Evolutionary conservation across 2,329 filamentous ascomycete genomes (phyloP), one percentile per base, ranked within the genome.

Genomic region (Lachnellula occidentalis): DNA sequence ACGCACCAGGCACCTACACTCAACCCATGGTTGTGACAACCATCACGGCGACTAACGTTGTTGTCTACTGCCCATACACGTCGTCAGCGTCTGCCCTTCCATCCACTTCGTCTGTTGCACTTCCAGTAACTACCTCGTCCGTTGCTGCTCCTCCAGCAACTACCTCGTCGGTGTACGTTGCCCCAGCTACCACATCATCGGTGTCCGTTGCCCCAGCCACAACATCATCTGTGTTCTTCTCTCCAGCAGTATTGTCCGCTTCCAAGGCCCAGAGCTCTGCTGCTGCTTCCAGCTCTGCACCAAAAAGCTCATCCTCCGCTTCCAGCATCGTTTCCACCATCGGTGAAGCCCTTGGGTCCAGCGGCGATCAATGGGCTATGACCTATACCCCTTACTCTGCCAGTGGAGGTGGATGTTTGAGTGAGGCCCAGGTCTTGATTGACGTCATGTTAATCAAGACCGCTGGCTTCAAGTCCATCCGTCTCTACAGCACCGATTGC

Each of bases 401-500:
- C 62, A 66, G 76, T 58, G 62, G 68, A 51, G 80, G 81, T 58
- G 66, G 73, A 48, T 92, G 89, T 85, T 90, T 88, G 82, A 67
- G 69, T 57, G 72, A 78, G 58, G 59, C 60, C n/a, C 70, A 79
- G 47, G 82, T 92, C 56, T 69, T 76, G 58, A 52, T 65, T 22
- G 87, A 92, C 61, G 78, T 92, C 62, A 70, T 72, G 39, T 63
- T 71, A 56, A 87, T 92, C 68, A 80, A 83, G 67, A 48, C 64
- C 51, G 80, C 81, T 61, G 88, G 87, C 57, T 90, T 92, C 81
- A 73, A 73, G 60, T 76, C 80, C 48, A 71, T 92, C 70, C 92
- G 92, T 72, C 78, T 94, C 70, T 97, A 97, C 83, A 90, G 87
- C 61, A 92, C 91, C 64, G 92, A 96, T 81, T 97, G 92, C 80